These are phyloP conservation scores for Termitomyces sp. DNA, from an alignment of 768 basidiomycete species.

Conservation along the genomic window DNA sequence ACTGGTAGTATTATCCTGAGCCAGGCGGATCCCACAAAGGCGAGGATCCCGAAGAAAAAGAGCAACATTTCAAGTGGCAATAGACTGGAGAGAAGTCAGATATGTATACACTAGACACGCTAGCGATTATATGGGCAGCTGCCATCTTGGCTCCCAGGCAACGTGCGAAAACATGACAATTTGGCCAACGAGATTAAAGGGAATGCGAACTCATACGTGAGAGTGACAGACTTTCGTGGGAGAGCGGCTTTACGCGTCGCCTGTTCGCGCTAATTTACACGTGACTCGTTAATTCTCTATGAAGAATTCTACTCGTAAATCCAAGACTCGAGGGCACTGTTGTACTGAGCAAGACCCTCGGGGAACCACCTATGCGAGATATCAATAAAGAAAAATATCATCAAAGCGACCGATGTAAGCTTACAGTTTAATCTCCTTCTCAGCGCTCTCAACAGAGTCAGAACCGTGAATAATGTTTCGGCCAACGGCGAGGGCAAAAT, in stretches of 20 bases:
- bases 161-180: slow-evolving; percentile 9
- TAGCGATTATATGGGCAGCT: slow-evolving; percentile 1
- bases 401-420: slow-evolving; percentile 22
- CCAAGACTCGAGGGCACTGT: slow-evolving; percentile 59
- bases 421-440: slow-evolving; percentile 93
- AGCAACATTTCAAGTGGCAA: slow-evolving; percentile 6
- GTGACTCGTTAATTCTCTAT: slow-evolving; percentile 9
- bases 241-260: background rate
- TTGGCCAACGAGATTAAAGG: slow-evolving; percentile 18
- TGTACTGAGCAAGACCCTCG: slow-evolving; percentile 73
- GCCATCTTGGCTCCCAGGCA: slow-evolving; percentile 1
- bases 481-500: slow-evolving; percentile 90
- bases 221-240: slow-evolving; percentile 8
- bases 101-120: background rate
- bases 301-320: slow-evolving; percentile 63
- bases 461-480: slow-evolving; percentile 94
- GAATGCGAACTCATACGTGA: slow-evolving; percentile 14
- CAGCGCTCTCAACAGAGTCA: slow-evolving; percentile 80
- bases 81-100: background rate
- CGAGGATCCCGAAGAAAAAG: slow-evolving; percentile 9
- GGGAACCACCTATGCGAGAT: slow-evolving; percentile 76
- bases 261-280: slow-evolving; percentile 8
- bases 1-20: slow-evolving; percentile 17
- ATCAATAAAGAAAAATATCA: background rate
- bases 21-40: slow-evolving; percentile 11